Percentiles rank a stretch among this genome's conserved stretches.
Evolutionary conservation across 306 rosid species (phyloP).

Genomic region (Biancaea sappan): DNA sequence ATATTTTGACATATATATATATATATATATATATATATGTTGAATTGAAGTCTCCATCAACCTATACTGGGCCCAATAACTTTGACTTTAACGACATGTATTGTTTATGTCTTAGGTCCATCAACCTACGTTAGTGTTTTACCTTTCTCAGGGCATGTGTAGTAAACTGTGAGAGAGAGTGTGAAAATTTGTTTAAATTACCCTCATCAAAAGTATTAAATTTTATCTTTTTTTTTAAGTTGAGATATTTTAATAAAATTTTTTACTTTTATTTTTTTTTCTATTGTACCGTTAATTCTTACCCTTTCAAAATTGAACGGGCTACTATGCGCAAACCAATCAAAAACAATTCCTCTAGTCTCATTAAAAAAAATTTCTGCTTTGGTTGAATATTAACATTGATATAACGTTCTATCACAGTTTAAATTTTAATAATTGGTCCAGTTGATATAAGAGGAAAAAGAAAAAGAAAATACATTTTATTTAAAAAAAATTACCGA

Average conservation of each 20-base stretch:
- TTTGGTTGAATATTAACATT: constrained; percentile 25
- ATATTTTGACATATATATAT: too few species aligned
- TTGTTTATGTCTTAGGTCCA: too few species aligned
- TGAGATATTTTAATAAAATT: too few species aligned
- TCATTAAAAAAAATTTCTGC: neutral
- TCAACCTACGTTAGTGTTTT: neutral
- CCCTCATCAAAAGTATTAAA: too few species aligned
- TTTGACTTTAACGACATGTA: constrained; percentile 23
- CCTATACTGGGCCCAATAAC: constrained; percentile 40
- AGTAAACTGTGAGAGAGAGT: too few species aligned
- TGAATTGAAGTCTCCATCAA: constrained; percentile 25
- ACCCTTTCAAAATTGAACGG: constrained; percentile 18
- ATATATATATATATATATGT: constrained; percentile 11
- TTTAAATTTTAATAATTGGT: neutral
- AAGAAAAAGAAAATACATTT: neutral
- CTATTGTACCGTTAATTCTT: too few species aligned
- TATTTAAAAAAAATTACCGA: too few species aligned
- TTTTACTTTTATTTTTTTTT: too few species aligned
- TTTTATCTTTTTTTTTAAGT: too few species aligned
- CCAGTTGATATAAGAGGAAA: too few species aligned
- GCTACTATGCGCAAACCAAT: constrained; percentile 12
- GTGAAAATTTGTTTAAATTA: too few species aligned
- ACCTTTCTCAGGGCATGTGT: neutral
- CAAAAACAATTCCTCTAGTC: constrained; percentile 22
- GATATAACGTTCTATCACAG: neutral